Evolutionary conservation across 1,284 basidiomycete genomes (phyloP).

Genomic region (Ganoderma meredithae): DNA sequence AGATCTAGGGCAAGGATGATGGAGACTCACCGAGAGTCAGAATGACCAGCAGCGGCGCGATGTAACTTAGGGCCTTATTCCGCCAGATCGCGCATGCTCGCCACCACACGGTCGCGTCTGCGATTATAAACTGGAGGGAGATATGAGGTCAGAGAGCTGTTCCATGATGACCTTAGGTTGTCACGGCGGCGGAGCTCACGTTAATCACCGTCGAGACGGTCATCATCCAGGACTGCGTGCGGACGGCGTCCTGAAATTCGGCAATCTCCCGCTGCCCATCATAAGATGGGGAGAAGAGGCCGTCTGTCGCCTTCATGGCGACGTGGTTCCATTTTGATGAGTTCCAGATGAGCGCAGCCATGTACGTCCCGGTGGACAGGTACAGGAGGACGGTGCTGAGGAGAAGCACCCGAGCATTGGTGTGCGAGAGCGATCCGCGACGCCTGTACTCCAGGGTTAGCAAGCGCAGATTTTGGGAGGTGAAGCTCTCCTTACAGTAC

Average conservation of each 20-base stretch:
- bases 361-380: neutral
- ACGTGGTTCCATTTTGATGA: neutral
- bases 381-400: neutral
- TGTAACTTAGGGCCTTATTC: neutral
- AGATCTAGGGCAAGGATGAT: neutral
- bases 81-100: neutral
- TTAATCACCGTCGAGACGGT: neutral
- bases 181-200: no score
- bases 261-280: neutral
- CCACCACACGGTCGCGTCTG: constrained; percentile 3
- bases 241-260: neutral
- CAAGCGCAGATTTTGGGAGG: neutral
- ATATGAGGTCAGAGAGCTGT: neutral
- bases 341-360: neutral
- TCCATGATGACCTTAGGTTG: no score
- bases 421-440: neutral
- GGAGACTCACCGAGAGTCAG: constrained; percentile 1
- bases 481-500: neutral
- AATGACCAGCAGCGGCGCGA: neutral
- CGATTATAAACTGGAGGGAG: neutral
- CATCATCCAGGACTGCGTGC: neutral
- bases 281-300: neutral
- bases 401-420: neutral
- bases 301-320: neutral
- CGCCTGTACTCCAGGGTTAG: neutral